A percentile compares a stretch with the other conserved stretches of the same genome.
phyloP scores from a whole-genome alignment of 441 rosid genomes.

The Corymbia calophylla region DNA sequence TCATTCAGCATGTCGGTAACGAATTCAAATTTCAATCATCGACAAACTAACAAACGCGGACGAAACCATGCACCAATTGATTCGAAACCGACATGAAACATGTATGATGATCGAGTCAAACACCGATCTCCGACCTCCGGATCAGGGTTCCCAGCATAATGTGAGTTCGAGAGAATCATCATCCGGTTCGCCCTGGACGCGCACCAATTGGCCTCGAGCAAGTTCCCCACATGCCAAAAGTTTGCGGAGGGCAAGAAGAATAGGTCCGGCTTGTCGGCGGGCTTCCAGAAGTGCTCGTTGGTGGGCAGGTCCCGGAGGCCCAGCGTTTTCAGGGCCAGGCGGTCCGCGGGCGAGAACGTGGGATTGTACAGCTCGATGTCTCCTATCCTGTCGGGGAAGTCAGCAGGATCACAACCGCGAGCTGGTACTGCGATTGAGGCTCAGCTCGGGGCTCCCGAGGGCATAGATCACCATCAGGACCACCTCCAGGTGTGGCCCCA shows the following conservation, averaged over 20 bases:
- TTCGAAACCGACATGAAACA: not conserved
- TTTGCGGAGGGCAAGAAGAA: not conserved
- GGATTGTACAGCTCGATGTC: not conserved
- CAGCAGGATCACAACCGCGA: not conserved
- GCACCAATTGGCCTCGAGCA: not conserved
- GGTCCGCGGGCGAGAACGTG: not conserved
- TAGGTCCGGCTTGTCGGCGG: not conserved
- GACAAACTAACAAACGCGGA: not conserved
- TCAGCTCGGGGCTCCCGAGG: not conserved
- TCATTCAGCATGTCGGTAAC: not conserved
- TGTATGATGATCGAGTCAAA: not conserved
- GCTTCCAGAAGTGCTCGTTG: not conserved
- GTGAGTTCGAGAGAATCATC: not conserved
- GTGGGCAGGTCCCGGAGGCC: not conserved
- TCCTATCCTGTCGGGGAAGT: not conserved
- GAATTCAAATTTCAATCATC: not conserved
- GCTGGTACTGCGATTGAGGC: not conserved
- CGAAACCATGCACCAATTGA: not conserved
- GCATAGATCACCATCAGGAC: not conserved
- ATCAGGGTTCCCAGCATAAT: not conserved
- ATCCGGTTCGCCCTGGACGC: not conserved
- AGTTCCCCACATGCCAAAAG: not conserved
- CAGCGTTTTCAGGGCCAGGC: not conserved
- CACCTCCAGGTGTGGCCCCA: not conserved
- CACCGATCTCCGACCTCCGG: not conserved